These are phyloP conservation scores for Candida argentea DNA, from an alignment of 805 yeast species.

Conservation along the genomic window DNA sequence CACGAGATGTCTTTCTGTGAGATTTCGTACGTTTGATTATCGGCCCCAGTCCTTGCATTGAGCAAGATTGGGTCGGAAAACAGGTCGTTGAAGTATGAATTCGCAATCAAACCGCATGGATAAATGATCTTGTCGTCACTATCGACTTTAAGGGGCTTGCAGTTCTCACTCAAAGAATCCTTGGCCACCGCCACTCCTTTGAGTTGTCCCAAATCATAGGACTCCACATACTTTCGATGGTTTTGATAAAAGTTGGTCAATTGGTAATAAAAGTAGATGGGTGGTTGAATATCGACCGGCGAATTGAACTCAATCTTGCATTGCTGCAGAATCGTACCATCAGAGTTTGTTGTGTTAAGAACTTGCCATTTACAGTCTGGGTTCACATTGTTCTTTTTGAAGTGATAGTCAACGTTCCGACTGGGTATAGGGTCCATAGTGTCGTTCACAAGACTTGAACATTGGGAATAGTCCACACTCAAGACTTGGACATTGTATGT, in stretches of 20 bases:
- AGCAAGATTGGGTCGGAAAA: constrained; percentile 44
- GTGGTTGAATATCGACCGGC: constrained; percentile 60
- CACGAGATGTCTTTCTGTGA: constrained; percentile 67
- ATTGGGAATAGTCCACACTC: constrained; percentile 64
- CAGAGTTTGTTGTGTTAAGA: constrained; percentile 24
- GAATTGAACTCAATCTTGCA: constrained; percentile 67
- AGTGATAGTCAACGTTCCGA: constrained; percentile 50
- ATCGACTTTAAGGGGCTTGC: constrained; percentile 26
- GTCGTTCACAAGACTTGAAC: constrained; percentile 34
- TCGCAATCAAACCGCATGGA: constrained; percentile 95
- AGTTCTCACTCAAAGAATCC: constrained; percentile 33
- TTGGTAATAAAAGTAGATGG: constrained; percentile 71
- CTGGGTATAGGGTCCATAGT: constrained; percentile 45
- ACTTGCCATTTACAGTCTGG: constrained; percentile 60
- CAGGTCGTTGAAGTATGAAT: constrained; percentile 86
- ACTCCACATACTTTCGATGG: constrained; percentile 86
- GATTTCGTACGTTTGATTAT: constrained; percentile 35
- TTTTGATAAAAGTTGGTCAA: constrained; percentile 89
- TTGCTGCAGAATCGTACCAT: constrained; percentile 22
- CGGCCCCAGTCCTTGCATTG: constrained; percentile 31
- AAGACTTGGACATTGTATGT: constrained; percentile 71
- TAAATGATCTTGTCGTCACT: constrained; percentile 41
- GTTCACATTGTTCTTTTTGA: constrained; percentile 33
- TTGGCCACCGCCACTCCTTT: constrained; percentile 60
- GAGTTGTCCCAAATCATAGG: constrained; percentile 72